Evolutionary conservation across 306 rosid genomes (phyloP).

Genomic region (Astragalus membranaceus): DNA sequence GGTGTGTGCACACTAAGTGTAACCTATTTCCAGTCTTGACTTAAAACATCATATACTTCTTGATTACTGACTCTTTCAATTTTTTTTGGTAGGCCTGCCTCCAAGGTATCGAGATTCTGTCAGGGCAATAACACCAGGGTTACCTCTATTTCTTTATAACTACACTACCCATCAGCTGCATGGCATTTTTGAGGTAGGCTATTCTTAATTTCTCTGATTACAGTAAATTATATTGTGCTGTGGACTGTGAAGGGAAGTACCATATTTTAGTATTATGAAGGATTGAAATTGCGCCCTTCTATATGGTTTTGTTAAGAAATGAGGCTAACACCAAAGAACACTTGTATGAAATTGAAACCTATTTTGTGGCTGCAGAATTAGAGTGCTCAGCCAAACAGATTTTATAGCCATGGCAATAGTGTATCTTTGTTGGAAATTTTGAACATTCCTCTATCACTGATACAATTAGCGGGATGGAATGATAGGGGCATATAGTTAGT

Average conservation of each 20-base stretch:
- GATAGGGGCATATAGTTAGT: background rate
- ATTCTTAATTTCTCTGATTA: background rate
- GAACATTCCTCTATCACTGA: background rate
- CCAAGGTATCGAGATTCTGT: conserved; percentile 97
- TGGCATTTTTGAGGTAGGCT: conserved; percentile 87
- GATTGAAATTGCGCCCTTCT: background rate
- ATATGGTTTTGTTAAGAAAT: background rate
- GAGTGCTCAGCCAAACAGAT: background rate
- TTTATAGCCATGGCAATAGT: background rate
- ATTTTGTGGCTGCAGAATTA: background rate
- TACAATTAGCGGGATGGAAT: background rate
- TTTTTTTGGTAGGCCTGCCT: conserved; percentile 65
- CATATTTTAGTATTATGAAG: background rate
- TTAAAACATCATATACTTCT: background rate
- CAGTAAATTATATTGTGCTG: conserved; percentile 4
- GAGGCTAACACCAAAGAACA: background rate
- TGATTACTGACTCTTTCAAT: conserved; percentile 9
- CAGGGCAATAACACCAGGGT: conserved; percentile 89
- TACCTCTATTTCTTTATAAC: conserved; percentile 90
- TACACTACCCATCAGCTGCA: conserved; percentile 94
- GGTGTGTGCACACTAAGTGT: conserved; percentile 29
- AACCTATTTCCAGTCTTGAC: background rate
- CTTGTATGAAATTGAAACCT: background rate
- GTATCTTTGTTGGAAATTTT: background rate
- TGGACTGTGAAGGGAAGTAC: background rate